Percentiles rank a stretch among this genome's conserved stretches.
Conservation (phyloP, 192 early-diverging fungal genomes). For the Coemansia sp. region DNA sequence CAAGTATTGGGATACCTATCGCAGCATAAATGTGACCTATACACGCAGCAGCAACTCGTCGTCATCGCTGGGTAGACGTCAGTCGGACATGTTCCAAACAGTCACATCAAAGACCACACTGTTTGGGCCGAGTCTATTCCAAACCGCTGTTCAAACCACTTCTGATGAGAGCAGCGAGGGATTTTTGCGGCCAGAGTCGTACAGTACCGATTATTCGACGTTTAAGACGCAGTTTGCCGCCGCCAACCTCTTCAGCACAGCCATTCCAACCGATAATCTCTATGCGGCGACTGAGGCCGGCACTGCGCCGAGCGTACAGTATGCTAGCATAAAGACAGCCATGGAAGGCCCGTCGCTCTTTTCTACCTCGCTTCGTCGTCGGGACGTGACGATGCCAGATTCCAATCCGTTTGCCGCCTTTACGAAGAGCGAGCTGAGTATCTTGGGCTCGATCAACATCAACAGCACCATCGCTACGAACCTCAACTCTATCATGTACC, state of each 20-base stretch:
- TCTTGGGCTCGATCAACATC: constrained; percentile 58
- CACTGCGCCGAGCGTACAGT: constrained; percentile 39
- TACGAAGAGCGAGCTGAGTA: constrained; percentile 27
- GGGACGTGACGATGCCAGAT: constrained; percentile 22
- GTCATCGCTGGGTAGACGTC: constrained; percentile 16
- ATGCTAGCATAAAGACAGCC: constrained; percentile 20
- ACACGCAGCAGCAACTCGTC: constrained; percentile 20
- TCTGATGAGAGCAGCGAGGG: background rate
- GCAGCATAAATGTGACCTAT: constrained; percentile 43
- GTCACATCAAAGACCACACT: constrained; percentile 27
- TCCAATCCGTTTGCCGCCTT: constrained; percentile 37
- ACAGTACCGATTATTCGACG: constrained; percentile 16
- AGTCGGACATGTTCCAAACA: constrained; percentile 2
- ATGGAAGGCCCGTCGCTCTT: constrained; percentile 27
- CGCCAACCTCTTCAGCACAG: constrained; percentile 12
- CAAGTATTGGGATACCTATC: constrained; percentile 63
- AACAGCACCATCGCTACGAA: constrained; percentile 64
- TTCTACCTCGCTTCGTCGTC: constrained; percentile 19
- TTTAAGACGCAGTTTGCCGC: constrained; percentile 14
- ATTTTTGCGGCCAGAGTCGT: constrained; percentile 27
- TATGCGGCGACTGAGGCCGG: constrained; percentile 41
- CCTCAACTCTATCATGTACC: constrained; percentile 70
- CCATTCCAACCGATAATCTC: constrained; percentile 15
- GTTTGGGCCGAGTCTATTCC: constrained; percentile 32
- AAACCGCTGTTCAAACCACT: background rate